These are phyloP conservation scores for Saccharomyces hybrid DNA, from an alignment of 1,139 yeast genomes.

Conservation along the genomic window DNA sequence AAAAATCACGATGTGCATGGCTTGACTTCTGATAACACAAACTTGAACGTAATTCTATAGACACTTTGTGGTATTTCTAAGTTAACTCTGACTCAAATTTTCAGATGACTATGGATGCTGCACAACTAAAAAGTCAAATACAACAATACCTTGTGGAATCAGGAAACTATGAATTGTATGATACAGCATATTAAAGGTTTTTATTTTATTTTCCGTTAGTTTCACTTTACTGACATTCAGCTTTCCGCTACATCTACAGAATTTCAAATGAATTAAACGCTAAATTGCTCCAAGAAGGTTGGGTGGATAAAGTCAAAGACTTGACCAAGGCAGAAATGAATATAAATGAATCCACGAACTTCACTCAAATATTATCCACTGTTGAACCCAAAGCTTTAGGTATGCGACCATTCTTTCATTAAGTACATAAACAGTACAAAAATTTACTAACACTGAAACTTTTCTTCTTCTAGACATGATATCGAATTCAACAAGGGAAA, in stretches of 20 bases:
- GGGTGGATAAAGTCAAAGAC: constrained; percentile 70
- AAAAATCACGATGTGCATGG: not conserved
- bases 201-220: not conserved
- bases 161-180: constrained; percentile 65
- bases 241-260: constrained; percentile 13
- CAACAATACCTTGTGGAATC: constrained; percentile 65
- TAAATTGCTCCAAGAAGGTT: constrained; percentile 67
- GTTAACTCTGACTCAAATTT: not conserved
- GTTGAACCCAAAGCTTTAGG: constrained; percentile 61
- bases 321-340: constrained; percentile 41
- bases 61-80: not conserved
- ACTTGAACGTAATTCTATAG: not conserved
- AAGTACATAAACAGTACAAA: not conserved
- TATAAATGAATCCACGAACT: constrained; percentile 37
- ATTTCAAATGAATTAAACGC: constrained; percentile 56
- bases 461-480: constrained; percentile 39
- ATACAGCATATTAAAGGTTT: not conserved
- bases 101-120: not conserved
- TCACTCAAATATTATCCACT: constrained; percentile 44
- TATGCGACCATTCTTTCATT: constrained; percentile 24
- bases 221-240: constrained; percentile 7
- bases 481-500: constrained; percentile 56
- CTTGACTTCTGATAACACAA: not conserved
- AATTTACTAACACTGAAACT: constrained; percentile 7
- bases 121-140: constrained; percentile 47